Percentiles rank a stretch among this genome's conserved stretches.
Conservation (phyloP, 805 yeast genomes). For the Zygosaccharomyces pseudorouxii region DNA sequence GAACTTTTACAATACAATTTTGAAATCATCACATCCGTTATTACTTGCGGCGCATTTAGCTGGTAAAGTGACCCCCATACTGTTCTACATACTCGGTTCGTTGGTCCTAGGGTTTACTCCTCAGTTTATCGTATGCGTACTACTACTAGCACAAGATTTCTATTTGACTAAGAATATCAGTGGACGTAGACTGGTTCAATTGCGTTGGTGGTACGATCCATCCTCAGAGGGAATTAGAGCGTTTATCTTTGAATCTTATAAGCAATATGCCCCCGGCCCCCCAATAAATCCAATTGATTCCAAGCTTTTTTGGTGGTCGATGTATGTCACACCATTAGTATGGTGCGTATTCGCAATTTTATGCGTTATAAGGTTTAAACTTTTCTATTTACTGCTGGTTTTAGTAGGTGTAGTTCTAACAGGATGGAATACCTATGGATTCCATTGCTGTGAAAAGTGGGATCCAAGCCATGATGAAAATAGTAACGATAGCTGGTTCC, state of each 20-base stretch:
- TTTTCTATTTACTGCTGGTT: conserved; percentile 60
- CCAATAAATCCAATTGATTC: conserved; percentile 86
- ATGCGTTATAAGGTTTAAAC: conserved; percentile 73
- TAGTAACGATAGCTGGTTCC: conserved; percentile 26
- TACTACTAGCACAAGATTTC: conserved; percentile 81
- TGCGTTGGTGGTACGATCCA: conserved; percentile 94
- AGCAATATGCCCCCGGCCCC: conserved; percentile 39
- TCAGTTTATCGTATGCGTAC: conserved; percentile 69
- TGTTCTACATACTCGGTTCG: conserved; percentile 33
- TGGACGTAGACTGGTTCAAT: conserved; percentile 84
- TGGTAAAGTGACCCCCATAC: conserved; percentile 32
- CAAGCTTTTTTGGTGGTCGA: conserved; percentile 76
- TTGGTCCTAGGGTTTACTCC: conserved; percentile 34
- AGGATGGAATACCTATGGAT: conserved; percentile 80
- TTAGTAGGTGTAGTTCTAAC: conserved; percentile 67
- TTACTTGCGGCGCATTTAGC: conserved; percentile 29
- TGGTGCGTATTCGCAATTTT: conserved; percentile 75
- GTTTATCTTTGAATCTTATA: conserved; percentile 34
- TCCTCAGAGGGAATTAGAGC: conserved; percentile 35
- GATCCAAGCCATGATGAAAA: conserved; percentile 39
- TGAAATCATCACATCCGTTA: conserved; percentile 35
- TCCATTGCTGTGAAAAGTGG: conserved; percentile 87
- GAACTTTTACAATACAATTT: conserved; percentile 33
- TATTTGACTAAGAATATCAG: conserved; percentile 91
- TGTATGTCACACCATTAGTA: conserved; percentile 67